Evolutionary conservation across 192 early-diverging fungal genomes (phyloP), one percentile per base, ranked within the genome.

Genomic region (Gryganskiella cystojenkinii): DNA sequence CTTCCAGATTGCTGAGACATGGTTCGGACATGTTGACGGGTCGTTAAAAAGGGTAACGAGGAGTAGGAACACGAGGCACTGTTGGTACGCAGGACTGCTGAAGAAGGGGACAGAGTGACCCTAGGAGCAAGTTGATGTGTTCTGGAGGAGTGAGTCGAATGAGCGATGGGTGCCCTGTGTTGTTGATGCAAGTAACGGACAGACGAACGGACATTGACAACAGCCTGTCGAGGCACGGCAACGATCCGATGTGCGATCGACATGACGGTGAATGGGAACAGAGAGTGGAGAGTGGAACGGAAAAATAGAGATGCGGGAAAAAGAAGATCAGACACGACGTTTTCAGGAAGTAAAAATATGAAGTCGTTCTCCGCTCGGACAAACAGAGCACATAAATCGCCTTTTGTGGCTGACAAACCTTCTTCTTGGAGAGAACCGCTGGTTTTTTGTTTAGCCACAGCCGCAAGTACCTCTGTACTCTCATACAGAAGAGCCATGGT

Each of bases 201-300:
- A 40, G 37, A 40, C 5, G 37, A 53, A 14, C 11, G 52, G 1
- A 14, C 22, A 9, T n/a, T 28, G 52, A 53, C 15, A 25, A 28
- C 17, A 25, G 52, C 25, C 17, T 22, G 25, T 14, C 28, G 20
- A 9, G 17, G 22, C 22, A 53, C 13, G 25, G 25, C 22, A 0
- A 25, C 28, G 25, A 31, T 31, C 1, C 27, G 52, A 40, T 40
- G 37, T 7, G 52, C 10, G 28, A 53, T 31, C 5, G 52, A 28
- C 52, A 22, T 53, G 52, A 28, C 28, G 52, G 25, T 27, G 14
- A 28, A 28, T 53, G 49, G 7, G n/a, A 24, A 51, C n/a, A 31
- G 52, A 15, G 52, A 53, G 52, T 53, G 52, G 52, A 28, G 52
- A 53, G 52, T 53, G 27, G 28, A 4, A 50, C 25, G 52, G 24